These are phyloP conservation scores for Microsporum ferrugineum DNA, from an alignment of 2,329 filamentous ascomycete genomes.

Conservation along the genomic window DNA sequence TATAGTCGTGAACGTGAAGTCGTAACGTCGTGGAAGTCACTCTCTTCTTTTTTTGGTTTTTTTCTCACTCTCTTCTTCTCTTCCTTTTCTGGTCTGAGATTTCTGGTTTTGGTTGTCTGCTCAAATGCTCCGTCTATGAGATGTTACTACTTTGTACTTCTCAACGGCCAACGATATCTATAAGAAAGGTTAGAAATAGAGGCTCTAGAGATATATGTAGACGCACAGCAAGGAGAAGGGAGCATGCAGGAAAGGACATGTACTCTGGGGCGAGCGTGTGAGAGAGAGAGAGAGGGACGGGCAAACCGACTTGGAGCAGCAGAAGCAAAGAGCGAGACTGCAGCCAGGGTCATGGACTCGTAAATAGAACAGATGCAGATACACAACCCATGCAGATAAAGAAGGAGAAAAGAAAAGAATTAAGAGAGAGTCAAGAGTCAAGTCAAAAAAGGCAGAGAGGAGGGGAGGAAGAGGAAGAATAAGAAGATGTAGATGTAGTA, in stretches of 20 bases:
- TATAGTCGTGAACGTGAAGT: constrained; percentile 9
- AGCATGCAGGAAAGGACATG: background rate
- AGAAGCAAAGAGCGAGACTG: constrained; percentile 20
- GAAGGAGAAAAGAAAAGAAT: constrained; percentile 7
- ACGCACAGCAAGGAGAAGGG: background rate
- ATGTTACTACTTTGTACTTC: background rate
- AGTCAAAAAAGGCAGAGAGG: background rate
- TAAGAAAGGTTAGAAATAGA: background rate
- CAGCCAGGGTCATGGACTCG: constrained; percentile 22
- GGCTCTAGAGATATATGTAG: background rate
- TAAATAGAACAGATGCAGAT: constrained; percentile 16
- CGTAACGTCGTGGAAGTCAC: constrained; percentile 24
- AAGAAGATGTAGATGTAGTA: background rate
- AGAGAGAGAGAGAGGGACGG: background rate
- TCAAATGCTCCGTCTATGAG: background rate
- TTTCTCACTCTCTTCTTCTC: constrained; percentile 4
- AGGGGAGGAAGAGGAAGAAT: background rate
- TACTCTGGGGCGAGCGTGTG: background rate
- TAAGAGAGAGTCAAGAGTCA: background rate
- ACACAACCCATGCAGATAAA: constrained; percentile 7
- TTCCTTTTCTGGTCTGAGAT: background rate
- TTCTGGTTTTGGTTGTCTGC: background rate
- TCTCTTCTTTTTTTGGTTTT: background rate
- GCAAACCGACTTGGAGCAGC: constrained; percentile 26
- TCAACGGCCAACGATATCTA: background rate